Evolutionary conservation across 257 asterid species (phyloP).

Genomic region (Scutellaria baicalensis): DNA sequence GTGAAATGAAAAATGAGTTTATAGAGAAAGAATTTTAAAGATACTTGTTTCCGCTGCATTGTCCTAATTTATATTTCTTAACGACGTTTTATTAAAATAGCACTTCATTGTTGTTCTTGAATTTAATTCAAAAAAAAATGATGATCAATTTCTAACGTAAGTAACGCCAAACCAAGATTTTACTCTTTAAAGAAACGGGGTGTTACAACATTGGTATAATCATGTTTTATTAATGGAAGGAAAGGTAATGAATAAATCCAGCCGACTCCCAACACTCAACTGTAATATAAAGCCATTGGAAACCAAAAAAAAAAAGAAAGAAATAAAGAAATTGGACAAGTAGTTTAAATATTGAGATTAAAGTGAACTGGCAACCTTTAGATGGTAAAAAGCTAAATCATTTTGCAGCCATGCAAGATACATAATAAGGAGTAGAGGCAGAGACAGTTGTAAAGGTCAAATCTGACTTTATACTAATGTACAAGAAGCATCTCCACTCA

Average conservation of each 20-base stretch:
- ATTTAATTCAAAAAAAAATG: too few species aligned
- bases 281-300: not conserved
- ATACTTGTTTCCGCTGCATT: too few species aligned
- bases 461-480: not conserved
- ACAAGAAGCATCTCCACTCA: not conserved
- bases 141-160: too few species aligned
- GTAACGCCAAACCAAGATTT: too few species aligned
- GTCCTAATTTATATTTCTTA: too few species aligned
- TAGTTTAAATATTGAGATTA: not conserved
- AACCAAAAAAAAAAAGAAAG: not conserved
- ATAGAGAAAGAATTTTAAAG: too few species aligned
- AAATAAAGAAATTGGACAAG: too few species aligned
- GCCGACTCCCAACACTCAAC: not conserved
- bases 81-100: too few species aligned
- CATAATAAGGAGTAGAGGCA: not conserved
- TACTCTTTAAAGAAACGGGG: too few species aligned
- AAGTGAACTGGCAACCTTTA: not conserved
- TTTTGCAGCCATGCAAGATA: not conserved
- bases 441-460: not conserved
- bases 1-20: too few species aligned
- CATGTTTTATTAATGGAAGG: not conserved
- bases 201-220: not conserved
- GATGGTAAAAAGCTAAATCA: not conserved
- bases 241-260: not conserved
- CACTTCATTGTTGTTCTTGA: too few species aligned